These are phyloP conservation scores for Larix sibirica DNA, from an alignment of 83 land plant species.

Conservation along the genomic window DNA sequence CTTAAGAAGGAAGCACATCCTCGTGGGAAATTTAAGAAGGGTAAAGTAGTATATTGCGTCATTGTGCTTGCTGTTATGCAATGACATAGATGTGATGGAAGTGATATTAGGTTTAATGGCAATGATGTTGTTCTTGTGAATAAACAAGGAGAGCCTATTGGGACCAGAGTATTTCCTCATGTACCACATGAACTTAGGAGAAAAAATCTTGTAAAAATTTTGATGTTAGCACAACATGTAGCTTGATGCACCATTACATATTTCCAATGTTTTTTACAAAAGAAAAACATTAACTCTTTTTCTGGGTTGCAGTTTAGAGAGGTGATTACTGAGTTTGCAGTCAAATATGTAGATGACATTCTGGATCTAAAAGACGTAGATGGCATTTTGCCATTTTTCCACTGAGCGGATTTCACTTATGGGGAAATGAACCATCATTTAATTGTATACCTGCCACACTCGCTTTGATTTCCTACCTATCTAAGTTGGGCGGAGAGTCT, in stretches of 20 bases:
- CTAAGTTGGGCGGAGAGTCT: too few relatives aligned
- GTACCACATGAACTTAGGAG: slow-evolving; percentile 87
- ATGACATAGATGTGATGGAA: slow-evolving; percentile 81
- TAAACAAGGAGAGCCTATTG: slow-evolving; percentile 93
- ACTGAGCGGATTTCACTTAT: too few relatives aligned
- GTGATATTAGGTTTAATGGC: slow-evolving; percentile 89
- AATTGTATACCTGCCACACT: too few relatives aligned
- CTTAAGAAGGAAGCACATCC: slow-evolving; percentile 70
- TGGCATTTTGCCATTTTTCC: too few relatives aligned
- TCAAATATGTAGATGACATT: too few relatives aligned
- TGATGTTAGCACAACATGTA: slow-evolving; percentile 86
- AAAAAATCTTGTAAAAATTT: slow-evolving; percentile 83
- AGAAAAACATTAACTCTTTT: too few relatives aligned
- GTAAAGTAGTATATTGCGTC: slow-evolving; percentile 86
- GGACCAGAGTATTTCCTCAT: slow-evolving; percentile 91
- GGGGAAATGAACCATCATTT: too few relatives aligned
- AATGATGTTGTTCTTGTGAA: slow-evolving; percentile 91
- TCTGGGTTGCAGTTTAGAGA: too few relatives aligned
- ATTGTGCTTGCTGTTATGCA: slow-evolving; percentile 95
- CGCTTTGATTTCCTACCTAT: too few relatives aligned
- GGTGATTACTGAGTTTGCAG: too few relatives aligned
- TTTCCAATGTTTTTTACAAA: too few relatives aligned
- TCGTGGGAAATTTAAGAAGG: slow-evolving; percentile 93
- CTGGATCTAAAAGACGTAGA: too few relatives aligned
- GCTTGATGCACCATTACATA: slow-evolving; percentile 33